phyloP scores from a whole-genome alignment of 139 green algal genomes.

The Micromonas pusilla region DNA sequence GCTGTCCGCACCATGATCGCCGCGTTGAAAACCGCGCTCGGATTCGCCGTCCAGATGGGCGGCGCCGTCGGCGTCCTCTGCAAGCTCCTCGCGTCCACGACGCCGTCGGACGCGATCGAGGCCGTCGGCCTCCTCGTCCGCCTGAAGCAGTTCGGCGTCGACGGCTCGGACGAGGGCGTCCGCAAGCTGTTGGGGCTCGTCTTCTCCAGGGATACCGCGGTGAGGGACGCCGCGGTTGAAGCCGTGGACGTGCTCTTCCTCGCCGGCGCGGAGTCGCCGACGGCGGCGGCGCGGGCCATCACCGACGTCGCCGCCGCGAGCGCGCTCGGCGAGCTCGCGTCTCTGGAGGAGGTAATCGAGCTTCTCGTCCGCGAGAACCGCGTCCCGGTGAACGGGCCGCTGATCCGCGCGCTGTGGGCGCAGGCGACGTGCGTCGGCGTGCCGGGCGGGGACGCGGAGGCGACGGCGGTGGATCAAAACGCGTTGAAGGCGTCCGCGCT shows the following conservation, averaged over 20 bases:
- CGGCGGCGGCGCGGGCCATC: conserved; percentile 44
- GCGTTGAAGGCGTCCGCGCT: conserved; percentile 40
- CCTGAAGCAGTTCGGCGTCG: conserved; percentile 58
- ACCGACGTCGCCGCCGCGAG: conserved; percentile 49
- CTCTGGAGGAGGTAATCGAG: conserved; percentile 53
- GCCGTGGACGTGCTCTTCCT: conserved; percentile 45
- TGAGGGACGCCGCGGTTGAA: conserved; percentile 63
- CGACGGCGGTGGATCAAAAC: background rate
- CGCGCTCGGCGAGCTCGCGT: conserved; percentile 61
- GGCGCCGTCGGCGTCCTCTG: conserved; percentile 37
- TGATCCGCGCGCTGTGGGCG: conserved; percentile 10
- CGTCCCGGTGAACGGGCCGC: background rate
- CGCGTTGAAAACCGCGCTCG: conserved; percentile 22
- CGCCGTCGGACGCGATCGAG: conserved; percentile 58
- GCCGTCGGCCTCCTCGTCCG: conserved; percentile 64
- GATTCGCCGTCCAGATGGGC: conserved; percentile 30
- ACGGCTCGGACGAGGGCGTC: conserved; percentile 25
- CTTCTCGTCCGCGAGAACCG: conserved; percentile 24
- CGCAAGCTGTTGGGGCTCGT: conserved; percentile 44
- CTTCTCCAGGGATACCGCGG: conserved; percentile 65
- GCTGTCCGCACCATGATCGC: conserved; percentile 18
- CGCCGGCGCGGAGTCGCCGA: background rate
- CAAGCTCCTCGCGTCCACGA: conserved; percentile 59
- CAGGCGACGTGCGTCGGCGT: conserved; percentile 12
- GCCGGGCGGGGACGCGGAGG: conserved; percentile 34